These are phyloP conservation scores for Boletus nobilissimus DNA, from an alignment of 1,284 basidiomycete genomes.

Conservation along the genomic window DNA sequence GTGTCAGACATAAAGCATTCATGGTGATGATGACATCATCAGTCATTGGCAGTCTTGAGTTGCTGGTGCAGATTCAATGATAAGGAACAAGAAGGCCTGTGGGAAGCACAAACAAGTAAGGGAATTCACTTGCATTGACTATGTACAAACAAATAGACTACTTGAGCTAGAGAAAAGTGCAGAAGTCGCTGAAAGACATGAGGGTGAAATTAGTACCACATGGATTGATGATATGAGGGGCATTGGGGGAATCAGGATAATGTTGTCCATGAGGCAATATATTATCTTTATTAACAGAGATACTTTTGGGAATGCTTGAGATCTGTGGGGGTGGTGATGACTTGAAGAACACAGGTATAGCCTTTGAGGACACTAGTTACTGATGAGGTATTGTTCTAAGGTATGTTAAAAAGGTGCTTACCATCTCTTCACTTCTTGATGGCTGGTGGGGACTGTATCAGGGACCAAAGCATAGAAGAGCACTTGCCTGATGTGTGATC, in stretches of 20 bases:
- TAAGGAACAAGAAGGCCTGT: not conserved
- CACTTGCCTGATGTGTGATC: not conserved
- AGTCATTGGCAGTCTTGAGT: slow-evolving; percentile 75
- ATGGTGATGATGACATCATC: slow-evolving; percentile 84
- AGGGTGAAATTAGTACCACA: not conserved
- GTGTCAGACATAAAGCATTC: slow-evolving; percentile 87
- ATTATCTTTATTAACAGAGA: not conserved
- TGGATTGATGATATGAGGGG: not conserved
- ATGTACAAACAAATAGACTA: not conserved
- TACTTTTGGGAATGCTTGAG: not conserved
- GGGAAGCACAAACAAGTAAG: not conserved
- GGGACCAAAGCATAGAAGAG: not conserved
- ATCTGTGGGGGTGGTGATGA: not conserved
- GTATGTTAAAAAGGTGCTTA: not conserved
- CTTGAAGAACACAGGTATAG: not conserved
- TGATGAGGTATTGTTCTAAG: not conserved
- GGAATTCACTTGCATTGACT: not conserved
- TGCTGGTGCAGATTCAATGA: slow-evolving; percentile 65
- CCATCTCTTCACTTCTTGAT: not conserved
- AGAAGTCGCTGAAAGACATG: not conserved
- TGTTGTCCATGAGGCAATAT: not conserved
- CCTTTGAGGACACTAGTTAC: not conserved
- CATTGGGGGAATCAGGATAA: not conserved
- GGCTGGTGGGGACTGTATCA: not conserved
- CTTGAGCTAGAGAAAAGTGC: not conserved